Conservation (phyloP, 2,329 filamentous ascomycete genomes). For the Penicillium vulpinum region DNA sequence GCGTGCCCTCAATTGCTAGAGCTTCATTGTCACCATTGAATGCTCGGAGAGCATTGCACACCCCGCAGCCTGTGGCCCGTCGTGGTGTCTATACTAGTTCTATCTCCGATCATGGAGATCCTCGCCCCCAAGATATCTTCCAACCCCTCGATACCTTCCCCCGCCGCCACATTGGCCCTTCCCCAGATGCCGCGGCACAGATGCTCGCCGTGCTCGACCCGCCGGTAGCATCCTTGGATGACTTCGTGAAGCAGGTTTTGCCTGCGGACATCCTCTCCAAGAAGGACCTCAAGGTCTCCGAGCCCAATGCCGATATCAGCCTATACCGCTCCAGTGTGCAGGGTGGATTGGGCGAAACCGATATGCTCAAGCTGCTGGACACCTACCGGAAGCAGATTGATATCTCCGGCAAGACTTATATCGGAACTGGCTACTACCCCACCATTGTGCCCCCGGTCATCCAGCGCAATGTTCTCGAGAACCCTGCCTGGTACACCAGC, state of each 20-base stretch:
- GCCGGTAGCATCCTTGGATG: conserved; percentile 70
- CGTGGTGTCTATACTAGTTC: conserved; percentile 79
- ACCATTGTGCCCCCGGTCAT: conserved; percentile 88
- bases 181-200: conserved; percentile 64
- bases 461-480: conserved; percentile 88
- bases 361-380: conserved; percentile 43
- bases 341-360: conserved; percentile 49
- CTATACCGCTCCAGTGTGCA: conserved; percentile 40
- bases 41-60: conserved; percentile 31
- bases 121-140: conserved; percentile 43
- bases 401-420: conserved; percentile 64
- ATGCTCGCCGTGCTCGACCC: conserved; percentile 83
- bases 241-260: conserved; percentile 81
- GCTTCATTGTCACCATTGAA: conserved; percentile 33
- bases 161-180: conserved; percentile 83
- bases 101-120: conserved; percentile 74
- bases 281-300: conserved; percentile 60
- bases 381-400: conserved; percentile 58
- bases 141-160: conserved; percentile 64
- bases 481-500: conserved; percentile 95
- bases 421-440: conserved; percentile 84
- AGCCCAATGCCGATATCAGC: conserved; percentile 46
- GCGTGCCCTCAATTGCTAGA: conserved; percentile 22
- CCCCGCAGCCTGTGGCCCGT: conserved; percentile 26
- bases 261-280: conserved; percentile 74